phyloP scores from a whole-genome alignment of 2,329 filamentous ascomycete genomes.

The Sporothrix variecibatus region DNA sequence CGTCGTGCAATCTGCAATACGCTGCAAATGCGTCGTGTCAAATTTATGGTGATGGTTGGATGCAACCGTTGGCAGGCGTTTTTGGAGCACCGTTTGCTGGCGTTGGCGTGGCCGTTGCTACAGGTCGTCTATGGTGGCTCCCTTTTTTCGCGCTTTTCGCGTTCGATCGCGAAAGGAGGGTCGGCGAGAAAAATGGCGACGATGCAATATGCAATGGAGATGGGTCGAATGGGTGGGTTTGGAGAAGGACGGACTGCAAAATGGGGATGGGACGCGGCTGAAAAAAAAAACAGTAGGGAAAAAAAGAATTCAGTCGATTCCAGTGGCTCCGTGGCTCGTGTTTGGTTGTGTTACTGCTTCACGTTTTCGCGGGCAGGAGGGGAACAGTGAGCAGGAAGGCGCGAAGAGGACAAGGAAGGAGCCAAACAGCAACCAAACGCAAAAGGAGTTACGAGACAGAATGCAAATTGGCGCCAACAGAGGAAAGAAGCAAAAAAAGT shows the following conservation, averaged over 20 bases:
- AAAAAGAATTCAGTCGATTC: not conserved
- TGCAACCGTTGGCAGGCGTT: not conserved
- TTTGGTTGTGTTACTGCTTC: conserved; percentile 4
- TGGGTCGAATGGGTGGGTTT: conserved; percentile 18
- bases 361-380: conserved; percentile 5
- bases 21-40: not conserved
- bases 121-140: not conserved
- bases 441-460: not conserved
- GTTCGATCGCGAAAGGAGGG: conserved; percentile 19
- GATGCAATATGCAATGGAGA: conserved; percentile 16
- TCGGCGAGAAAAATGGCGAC: conserved; percentile 10
- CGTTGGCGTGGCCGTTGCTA: not conserved
- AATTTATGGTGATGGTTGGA: not conserved
- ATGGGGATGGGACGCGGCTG: not conserved
- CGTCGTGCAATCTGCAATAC: not conserved
- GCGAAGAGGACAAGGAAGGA: not conserved
- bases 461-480: not conserved
- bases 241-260: not conserved
- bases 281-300: not conserved
- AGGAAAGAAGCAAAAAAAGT: not conserved
- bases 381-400: not conserved
- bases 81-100: not conserved
- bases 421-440: conserved; percentile 11
- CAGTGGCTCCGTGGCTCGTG: conserved; percentile 11
- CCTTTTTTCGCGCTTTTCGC: conserved; percentile 22